Conservation (phyloP, 192 early-diverging fungal species). For the Coemansia sp. region DNA sequence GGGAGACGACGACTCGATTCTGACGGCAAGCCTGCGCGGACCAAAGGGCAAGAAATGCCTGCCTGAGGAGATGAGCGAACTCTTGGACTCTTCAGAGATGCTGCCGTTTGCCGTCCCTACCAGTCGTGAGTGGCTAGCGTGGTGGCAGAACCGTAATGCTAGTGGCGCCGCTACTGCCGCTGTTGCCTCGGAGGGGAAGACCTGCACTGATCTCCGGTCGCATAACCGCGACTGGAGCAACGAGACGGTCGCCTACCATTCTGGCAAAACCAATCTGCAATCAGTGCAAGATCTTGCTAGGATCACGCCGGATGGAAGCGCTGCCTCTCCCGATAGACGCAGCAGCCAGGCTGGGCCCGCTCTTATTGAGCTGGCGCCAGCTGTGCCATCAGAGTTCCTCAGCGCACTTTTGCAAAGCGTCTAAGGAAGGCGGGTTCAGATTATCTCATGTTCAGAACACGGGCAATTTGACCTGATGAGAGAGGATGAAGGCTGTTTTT, state of each 20-base stretch:
- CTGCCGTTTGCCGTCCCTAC: conserved; percentile 67
- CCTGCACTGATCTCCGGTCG: conserved; percentile 7
- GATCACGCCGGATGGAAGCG: not conserved
- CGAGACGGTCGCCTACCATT: conserved; percentile 37
- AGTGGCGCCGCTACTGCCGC: not conserved
- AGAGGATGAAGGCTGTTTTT: not conserved
- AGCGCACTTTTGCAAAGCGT: conserved; percentile 29
- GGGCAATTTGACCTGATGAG: not conserved
- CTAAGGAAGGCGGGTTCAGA: not conserved
- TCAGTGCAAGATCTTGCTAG: not conserved
- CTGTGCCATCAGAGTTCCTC: conserved; percentile 48
- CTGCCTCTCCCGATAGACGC: not conserved
- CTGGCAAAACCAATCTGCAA: not conserved
- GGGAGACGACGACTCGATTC: conserved; percentile 9
- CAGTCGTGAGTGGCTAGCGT: conserved; percentile 51
- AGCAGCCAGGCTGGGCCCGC: not conserved
- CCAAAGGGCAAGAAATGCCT: conserved; percentile 54
- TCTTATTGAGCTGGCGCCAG: conserved; percentile 38
- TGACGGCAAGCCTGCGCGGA: conserved; percentile 46
- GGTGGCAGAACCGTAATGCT: conserved; percentile 33
- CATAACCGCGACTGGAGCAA: conserved; percentile 50
- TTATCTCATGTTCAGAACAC: not conserved
- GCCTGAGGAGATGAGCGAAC: conserved; percentile 55
- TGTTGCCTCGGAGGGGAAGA: not conserved
- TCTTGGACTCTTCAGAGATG: conserved; percentile 57